phyloP scores from a whole-genome alignment of 2,329 filamentous ascomycete species.

The Chrysoporthe cubensis region DNA sequence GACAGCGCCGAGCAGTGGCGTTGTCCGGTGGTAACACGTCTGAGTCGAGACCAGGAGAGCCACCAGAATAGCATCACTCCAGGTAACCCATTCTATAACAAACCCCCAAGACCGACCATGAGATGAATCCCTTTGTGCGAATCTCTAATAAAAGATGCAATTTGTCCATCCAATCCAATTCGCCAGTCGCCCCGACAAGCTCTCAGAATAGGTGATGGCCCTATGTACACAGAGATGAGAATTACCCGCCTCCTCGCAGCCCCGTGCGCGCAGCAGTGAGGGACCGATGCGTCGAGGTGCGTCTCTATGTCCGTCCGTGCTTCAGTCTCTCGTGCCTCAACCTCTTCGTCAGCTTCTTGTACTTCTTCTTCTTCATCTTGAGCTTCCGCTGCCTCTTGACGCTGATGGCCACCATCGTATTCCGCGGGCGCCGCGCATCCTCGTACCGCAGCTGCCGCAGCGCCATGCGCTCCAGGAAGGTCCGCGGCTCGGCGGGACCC shows the following conservation, averaged over 20 bases:
- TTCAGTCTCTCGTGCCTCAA: conserved; percentile 88
- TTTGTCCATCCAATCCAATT: neutral
- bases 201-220: neutral
- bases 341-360: conserved; percentile 97
- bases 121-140: neutral
- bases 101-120: neutral
- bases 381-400: conserved; percentile 90
- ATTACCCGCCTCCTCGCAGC: neutral
- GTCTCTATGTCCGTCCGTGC: conserved; percentile 65
- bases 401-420: conserved; percentile 78
- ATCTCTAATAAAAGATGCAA: conserved; percentile 23
- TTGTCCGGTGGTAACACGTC: neutral
- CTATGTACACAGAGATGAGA: neutral
- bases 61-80: conserved; percentile 12
- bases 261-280: neutral
- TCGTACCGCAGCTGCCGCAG: conserved; percentile 65
- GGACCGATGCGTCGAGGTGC: neutral
- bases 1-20: neutral
- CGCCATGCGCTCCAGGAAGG: conserved; percentile 73
- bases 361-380: conserved; percentile 99
- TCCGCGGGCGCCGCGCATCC: conserved; percentile 52
- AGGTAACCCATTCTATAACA: conserved; percentile 18
- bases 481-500: conserved; percentile 40
- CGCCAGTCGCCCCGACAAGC: neutral
- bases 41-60: neutral